A percentile compares a stretch with the other conserved stretches of the same genome.
phyloP scores from a whole-genome alignment of 2,329 filamentous ascomycete species.

The Nannizziopsis barbatae region DNA sequence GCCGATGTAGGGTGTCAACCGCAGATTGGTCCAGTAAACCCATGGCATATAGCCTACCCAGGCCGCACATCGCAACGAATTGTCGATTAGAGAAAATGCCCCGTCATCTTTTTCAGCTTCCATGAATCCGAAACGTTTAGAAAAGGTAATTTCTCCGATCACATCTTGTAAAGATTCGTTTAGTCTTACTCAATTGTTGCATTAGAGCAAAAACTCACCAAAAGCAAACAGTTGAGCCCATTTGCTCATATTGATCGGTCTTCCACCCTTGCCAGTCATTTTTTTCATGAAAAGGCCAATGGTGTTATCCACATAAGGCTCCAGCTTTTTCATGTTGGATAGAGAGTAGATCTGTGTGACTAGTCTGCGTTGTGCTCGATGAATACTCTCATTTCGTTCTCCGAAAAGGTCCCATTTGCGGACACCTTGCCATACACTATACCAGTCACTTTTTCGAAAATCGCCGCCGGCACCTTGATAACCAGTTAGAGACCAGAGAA shows the following conservation, averaged over 20 bases:
- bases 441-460: background rate
- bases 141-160: slow-evolving; percentile 21
- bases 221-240: background rate
- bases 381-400: background rate
- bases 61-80: background rate
- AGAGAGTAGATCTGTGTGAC: background rate
- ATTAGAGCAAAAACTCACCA: background rate
- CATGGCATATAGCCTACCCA: background rate
- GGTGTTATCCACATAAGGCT: background rate
- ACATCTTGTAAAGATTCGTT: slow-evolving; percentile 13
- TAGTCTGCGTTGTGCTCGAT: background rate
- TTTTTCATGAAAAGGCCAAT: background rate
- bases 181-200: background rate
- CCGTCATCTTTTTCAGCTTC: slow-evolving; percentile 10
- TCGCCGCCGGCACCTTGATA: background rate
- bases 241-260: background rate
- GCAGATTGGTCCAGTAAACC: background rate
- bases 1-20: background rate
- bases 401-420: background rate
- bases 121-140: slow-evolving; percentile 22
- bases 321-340: background rate
- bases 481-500: too few species aligned
- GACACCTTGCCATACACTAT: background rate
- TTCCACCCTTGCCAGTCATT: background rate
- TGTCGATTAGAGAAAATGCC: background rate